Base-by-base conservation (phyloP, 768 basidiomycete species). In the Cystobasidium tubakii region DNA sequence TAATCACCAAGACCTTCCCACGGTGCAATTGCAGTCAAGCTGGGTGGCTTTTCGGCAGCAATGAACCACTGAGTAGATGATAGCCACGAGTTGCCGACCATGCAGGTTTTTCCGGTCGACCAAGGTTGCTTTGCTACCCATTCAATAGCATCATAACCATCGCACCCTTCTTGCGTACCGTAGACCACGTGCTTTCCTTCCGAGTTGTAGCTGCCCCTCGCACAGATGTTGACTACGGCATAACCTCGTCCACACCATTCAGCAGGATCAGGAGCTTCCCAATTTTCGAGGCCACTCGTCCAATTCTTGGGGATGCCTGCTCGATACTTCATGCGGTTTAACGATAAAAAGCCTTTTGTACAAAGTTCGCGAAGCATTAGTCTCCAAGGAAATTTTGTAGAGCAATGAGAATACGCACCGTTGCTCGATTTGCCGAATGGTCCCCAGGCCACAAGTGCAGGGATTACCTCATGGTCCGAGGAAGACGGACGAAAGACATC, bases 61-160 rank as follows among this genome's bases (percentile, higher is more conserved):
- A 57, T 57, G 54, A 57, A 57, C 54, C 54, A 57, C 19, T 57
- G 54, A 6, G 54, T 57, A 6, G 54, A 57, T 6, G 54, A 25
- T 6, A 57, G 54, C 54, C 54, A 57, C 7, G 54, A 57, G 54
- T 57, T 57, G 54, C 54, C 54, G 54, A 33, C 54, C 54, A 57
- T 57, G 54, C 54, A 25, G 4, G 31, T 57, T 12, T 57, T 57
- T 6, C 54, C 54, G 54, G 54, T 25, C 25, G 25, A 57, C 54
- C 54, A 57, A 4, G 23, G 25, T 33, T 57, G 54, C 6, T 19
- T 25, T 6, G 54, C 54, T 25, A 57, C 31, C 54, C 54, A 57
- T 33, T 57, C 54, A 12, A 57, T 33, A 6, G 54, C 54, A 19
- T 57, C 54, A 19, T 57, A 33, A 4, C 54, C 54, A 19, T 57